A percentile compares a stretch with the other conserved stretches of the same genome.
phyloP scores from a whole-genome alignment of 441 rosid genomes.

The Eruca vesicaria region DNA sequence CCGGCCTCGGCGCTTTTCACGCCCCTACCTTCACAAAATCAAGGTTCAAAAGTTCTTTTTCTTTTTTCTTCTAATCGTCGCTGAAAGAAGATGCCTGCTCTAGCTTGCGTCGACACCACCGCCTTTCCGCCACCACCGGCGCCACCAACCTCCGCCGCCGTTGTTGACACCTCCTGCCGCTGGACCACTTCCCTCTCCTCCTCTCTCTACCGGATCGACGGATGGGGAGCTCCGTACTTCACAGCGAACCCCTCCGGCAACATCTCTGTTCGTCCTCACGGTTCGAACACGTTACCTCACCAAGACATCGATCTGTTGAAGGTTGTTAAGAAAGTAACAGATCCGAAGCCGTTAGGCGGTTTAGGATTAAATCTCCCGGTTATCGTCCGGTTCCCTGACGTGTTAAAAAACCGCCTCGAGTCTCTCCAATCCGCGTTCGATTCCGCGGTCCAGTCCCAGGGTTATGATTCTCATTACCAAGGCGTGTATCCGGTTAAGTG shows the following conservation, averaged over 20 bases:
- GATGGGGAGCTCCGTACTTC: slow-evolving; percentile 98
- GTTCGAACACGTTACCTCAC: slow-evolving; percentile 64
- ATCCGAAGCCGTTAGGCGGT: slow-evolving; percentile 74
- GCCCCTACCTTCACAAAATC: slow-evolving; percentile 68
- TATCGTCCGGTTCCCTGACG: slow-evolving; percentile 74
- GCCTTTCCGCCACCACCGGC: neutral
- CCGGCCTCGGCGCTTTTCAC: slow-evolving; percentile 99
- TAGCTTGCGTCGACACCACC: slow-evolving; percentile 51
- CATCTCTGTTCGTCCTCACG: slow-evolving; percentile 75
- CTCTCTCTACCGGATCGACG: slow-evolving; percentile 63
- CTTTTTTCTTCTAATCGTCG: slow-evolving; percentile 29
- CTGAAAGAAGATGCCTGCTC: slow-evolving; percentile 71
- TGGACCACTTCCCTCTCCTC: slow-evolving; percentile 79
- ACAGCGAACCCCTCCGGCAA: slow-evolving; percentile 71
- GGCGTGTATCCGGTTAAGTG: slow-evolving; percentile 97
- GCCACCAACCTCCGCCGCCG: slow-evolving; percentile 25
- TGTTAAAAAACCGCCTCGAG: slow-evolving; percentile 78
- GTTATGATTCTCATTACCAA: slow-evolving; percentile 73
- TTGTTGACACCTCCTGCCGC: slow-evolving; percentile 26
- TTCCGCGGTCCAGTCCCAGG: slow-evolving; percentile 59
- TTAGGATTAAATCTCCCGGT: slow-evolving; percentile 86
- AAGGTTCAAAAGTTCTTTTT: no score
- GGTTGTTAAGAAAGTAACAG: slow-evolving; percentile 75
- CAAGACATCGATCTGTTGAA: slow-evolving; percentile 85
- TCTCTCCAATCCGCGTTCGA: slow-evolving; percentile 85